Evolutionary conservation across 208 protist species (phyloP).

Genomic region (Porcisia hertigi): DNA sequence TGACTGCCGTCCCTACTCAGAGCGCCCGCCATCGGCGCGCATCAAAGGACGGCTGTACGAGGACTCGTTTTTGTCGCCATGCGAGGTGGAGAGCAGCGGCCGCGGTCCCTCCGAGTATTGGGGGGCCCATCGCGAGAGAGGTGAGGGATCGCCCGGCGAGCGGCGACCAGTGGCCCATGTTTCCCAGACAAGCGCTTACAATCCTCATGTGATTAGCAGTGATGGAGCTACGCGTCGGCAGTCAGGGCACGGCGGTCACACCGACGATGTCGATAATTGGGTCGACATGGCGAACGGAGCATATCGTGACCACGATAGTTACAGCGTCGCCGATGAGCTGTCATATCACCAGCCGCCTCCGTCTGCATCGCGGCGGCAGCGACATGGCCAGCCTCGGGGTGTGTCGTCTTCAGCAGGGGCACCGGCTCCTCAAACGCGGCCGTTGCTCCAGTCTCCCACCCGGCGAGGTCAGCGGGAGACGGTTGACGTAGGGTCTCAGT

Average conservation of each 20-base stretch:
- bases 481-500: background rate
- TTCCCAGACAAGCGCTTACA: background rate
- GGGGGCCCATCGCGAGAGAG: background rate
- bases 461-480: background rate
- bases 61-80: background rate
- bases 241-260: background rate
- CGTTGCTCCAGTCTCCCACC: background rate
- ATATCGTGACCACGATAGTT: background rate
- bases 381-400: background rate
- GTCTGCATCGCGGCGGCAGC: background rate
- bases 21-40: background rate
- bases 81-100: background rate
- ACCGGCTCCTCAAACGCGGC: background rate
- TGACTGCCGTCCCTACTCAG: background rate
- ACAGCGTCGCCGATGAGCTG: background rate
- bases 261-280: background rate
- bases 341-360: background rate
- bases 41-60: background rate
- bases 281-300: background rate
- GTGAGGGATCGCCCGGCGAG: background rate
- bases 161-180: background rate
- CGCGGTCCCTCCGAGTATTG: background rate
- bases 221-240: background rate
- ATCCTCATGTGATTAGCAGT: background rate
- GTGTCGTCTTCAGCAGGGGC: background rate